Conservation (phyloP, 2,329 filamentous ascomycete genomes). For the Boeremia lycopersici region DNA sequence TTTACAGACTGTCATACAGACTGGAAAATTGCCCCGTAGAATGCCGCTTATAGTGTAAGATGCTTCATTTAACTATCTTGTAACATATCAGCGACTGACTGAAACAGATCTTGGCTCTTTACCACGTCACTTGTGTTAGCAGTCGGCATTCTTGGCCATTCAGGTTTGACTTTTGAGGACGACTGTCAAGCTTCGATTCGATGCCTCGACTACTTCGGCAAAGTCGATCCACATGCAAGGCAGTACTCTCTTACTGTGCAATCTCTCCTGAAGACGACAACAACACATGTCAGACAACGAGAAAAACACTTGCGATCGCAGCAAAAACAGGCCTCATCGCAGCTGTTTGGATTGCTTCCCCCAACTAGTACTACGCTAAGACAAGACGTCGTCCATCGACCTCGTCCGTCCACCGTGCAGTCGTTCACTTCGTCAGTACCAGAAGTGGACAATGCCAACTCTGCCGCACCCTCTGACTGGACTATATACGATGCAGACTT, state of each 20-base stretch:
- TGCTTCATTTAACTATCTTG: neutral
- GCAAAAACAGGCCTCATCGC: conserved; percentile 37
- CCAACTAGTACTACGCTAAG: conserved; percentile 9
- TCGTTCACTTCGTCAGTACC: conserved; percentile 7
- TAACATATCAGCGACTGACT: conserved; percentile 1
- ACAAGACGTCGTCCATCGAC: conserved; percentile 1
- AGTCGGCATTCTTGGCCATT: conserved; percentile 34
- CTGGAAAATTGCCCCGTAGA: conserved; percentile 30
- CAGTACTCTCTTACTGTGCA: conserved; percentile 38
- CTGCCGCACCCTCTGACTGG: conserved; percentile 31
- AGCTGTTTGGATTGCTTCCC: conserved; percentile 37
- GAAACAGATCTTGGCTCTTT: conserved; percentile 37
- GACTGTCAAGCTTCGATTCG: conserved; percentile 31
- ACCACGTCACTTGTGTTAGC: conserved; percentile 38
- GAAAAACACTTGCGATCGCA: conserved; percentile 30
- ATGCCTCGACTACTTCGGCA: conserved; percentile 37
- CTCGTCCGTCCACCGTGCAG: conserved; percentile 3
- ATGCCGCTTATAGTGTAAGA: conserved; percentile 43
- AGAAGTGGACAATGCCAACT: conserved; percentile 7
- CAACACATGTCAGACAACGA: conserved; percentile 31
- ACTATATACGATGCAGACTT: conserved; percentile 42
- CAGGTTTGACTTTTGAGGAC: conserved; percentile 27
- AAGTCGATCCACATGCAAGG: conserved; percentile 36
- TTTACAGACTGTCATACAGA: conserved; percentile 25
- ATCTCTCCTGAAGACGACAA: conserved; percentile 34